Conservation (phyloP, 257 asterid species). For the Fraxinus cuspidata region DNA sequence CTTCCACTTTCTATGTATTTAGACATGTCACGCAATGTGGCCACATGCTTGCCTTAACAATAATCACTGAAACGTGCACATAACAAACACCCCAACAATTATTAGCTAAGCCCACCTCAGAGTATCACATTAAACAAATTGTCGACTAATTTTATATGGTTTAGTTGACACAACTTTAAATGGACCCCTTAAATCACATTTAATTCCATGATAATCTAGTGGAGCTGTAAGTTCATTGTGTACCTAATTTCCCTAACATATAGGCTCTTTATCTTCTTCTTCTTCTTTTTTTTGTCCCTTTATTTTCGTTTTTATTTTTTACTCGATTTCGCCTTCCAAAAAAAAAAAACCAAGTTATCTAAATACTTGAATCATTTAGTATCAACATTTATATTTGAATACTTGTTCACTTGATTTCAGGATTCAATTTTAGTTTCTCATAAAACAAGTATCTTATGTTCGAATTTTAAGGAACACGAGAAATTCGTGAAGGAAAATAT, state of each 20-base stretch:
- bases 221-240: constrained; percentile 28
- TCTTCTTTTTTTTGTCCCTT: background rate
- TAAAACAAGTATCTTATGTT: too few species aligned
- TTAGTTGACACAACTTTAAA: background rate
- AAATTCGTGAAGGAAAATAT: too few species aligned
- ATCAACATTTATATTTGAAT: too few species aligned
- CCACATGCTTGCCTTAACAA: constrained; percentile 50
- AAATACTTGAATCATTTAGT: background rate
- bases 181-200: constrained; percentile 14
- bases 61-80: constrained; percentile 52
- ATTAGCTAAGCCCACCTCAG: constrained; percentile 26
- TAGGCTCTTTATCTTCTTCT: background rate
- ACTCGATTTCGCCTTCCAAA: background rate
- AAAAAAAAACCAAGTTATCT: background rate
- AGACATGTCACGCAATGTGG: constrained; percentile 30
- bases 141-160: constrained; percentile 1
- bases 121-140: constrained; percentile 5
- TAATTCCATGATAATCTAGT: constrained; percentile 28
- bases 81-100: constrained; percentile 33
- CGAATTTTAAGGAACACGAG: too few species aligned
- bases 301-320: background rate
- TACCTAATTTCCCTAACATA: constrained; percentile 24
- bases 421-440: too few species aligned
- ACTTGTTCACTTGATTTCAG: too few species aligned
- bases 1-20: constrained; percentile 36